Conservation (phyloP, 2,329 filamentous ascomycete genomes). For the Parafenestella ontariensis region DNA sequence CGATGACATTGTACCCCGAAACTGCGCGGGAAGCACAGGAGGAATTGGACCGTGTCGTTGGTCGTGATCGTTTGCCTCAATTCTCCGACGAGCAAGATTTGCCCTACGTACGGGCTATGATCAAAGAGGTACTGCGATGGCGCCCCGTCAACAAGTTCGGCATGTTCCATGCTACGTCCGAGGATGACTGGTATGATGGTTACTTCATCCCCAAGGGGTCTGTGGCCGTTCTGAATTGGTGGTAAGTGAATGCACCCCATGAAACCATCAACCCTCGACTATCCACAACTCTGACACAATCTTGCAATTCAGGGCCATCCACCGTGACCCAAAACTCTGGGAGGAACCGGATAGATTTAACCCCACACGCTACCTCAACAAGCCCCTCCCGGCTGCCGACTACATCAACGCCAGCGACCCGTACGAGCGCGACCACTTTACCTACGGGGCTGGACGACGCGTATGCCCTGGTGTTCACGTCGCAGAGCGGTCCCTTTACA, state of each 20-base stretch:
- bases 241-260: too few relatives aligned
- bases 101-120: slow-evolving; percentile 35
- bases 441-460: slow-evolving; percentile 60
- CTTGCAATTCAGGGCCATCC: slow-evolving; percentile 45
- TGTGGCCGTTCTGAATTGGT: slow-evolving; percentile 42
- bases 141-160: slow-evolving; percentile 49
- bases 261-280: too few relatives aligned
- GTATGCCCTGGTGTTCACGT: slow-evolving; percentile 50
- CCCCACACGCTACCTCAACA: slow-evolving; percentile 46
- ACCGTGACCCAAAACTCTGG: slow-evolving; percentile 38
- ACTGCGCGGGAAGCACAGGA: slow-evolving; percentile 17
- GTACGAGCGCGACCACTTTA: slow-evolving; percentile 50
- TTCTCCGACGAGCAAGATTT: slow-evolving; percentile 31
- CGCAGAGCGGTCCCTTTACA: slow-evolving; percentile 48
- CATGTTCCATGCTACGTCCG: slow-evolving; percentile 53
- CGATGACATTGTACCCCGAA: slow-evolving; percentile 3
- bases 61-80: slow-evolving; percentile 19
- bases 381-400: too few relatives aligned
- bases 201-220: slow-evolving; percentile 56
- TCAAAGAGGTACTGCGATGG: slow-evolving; percentile 42
- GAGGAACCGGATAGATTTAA: slow-evolving; percentile 39
- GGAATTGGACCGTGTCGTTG: slow-evolving; percentile 30
- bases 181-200: slow-evolving; percentile 57
- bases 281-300: too few relatives aligned
- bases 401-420: too few relatives aligned